A percentile compares a stretch with the other conserved stretches of the same genome.
Conservation (phyloP, 371 early-diverging fungal genomes). For the Mortierella sp. region DNA sequence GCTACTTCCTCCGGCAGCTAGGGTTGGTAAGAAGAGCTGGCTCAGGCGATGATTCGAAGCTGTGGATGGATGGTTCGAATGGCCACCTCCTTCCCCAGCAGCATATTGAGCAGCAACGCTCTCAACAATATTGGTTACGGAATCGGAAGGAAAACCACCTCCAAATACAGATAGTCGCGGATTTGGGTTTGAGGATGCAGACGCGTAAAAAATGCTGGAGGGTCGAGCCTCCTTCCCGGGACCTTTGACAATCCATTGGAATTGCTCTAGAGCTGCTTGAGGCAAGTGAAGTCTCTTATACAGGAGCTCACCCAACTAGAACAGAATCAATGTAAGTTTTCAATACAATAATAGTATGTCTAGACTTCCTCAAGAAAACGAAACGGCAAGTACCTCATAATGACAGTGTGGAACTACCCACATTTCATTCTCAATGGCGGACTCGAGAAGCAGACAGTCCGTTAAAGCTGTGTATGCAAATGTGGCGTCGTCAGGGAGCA, state of each 20-base stretch:
- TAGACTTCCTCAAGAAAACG: background rate
- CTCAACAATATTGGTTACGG: slow-evolving; percentile 41
- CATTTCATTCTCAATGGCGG: slow-evolving; percentile 51
- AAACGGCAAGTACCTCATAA: slow-evolving; percentile 43
- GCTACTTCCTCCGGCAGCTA: background rate
- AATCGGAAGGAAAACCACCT: slow-evolving; percentile 50
- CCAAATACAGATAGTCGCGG: slow-evolving; percentile 48
- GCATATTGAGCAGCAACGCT: slow-evolving; percentile 19
- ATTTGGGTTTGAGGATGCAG: slow-evolving; percentile 16
- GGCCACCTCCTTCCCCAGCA: slow-evolving; percentile 12
- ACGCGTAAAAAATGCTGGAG: slow-evolving; percentile 21
- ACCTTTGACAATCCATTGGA: slow-evolving; percentile 58
- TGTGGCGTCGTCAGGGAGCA: slow-evolving; percentile 51
- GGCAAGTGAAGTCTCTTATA: slow-evolving; percentile 51
- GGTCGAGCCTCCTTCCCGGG: slow-evolving; percentile 48
- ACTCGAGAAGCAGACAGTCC: slow-evolving; percentile 55
- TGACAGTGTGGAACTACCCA: slow-evolving; percentile 60
- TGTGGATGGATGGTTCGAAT: slow-evolving; percentile 25
- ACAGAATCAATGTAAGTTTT: background rate
- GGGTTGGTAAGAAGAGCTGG: slow-evolving; percentile 23
- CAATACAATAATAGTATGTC: background rate
- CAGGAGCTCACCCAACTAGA: slow-evolving; percentile 56
- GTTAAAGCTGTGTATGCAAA: slow-evolving; percentile 53
- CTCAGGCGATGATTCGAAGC: slow-evolving; percentile 45
- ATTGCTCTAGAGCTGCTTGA: slow-evolving; percentile 58